These are phyloP conservation scores for Lasiodiplodia gonubiensis DNA, from an alignment of 2,329 filamentous ascomycete genomes.

Conservation along the genomic window DNA sequence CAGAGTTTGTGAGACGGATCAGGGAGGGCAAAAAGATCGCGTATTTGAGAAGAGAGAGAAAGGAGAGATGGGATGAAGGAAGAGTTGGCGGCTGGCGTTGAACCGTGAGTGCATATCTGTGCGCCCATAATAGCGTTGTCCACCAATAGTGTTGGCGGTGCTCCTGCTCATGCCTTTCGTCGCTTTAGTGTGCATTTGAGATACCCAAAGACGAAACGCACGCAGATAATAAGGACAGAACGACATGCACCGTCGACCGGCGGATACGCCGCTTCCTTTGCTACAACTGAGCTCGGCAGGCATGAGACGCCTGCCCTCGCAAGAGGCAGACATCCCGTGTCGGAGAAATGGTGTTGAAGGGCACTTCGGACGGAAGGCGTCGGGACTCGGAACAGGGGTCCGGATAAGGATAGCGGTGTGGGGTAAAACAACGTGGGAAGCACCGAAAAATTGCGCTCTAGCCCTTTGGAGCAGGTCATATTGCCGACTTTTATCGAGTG, in stretches of 20 bases:
- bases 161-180: background rate
- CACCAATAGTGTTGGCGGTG: background rate
- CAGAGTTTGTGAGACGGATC: slow-evolving; percentile 83
- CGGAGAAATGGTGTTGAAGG: slow-evolving; percentile 16
- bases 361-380: slow-evolving; percentile 8
- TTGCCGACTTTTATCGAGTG: slow-evolving; percentile 4
- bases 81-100: slow-evolving; percentile 88
- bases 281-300: background rate
- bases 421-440: slow-evolving; percentile 23
- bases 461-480: slow-evolving; percentile 15
- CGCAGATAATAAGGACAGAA: background rate
- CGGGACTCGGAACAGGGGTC: slow-evolving; percentile 17
- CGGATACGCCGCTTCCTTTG: background rate
- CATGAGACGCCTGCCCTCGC: background rate
- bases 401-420: slow-evolving; percentile 19
- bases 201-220: slow-evolving; percentile 17
- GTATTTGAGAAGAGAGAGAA: slow-evolving; percentile 83
- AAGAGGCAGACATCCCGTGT: background rate
- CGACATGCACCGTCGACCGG: background rate
- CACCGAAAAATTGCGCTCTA: slow-evolving; percentile 18
- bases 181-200: slow-evolving; percentile 2
- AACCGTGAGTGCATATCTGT: slow-evolving; percentile 32
- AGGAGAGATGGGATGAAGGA: slow-evolving; percentile 94
- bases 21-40: slow-evolving; percentile 79
- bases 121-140: background rate